A percentile compares a stretch with the other conserved stretches of the same genome.
Conservation (phyloP, 495 filamentous ascomycete species). For the Daldinia concentrica region DNA sequence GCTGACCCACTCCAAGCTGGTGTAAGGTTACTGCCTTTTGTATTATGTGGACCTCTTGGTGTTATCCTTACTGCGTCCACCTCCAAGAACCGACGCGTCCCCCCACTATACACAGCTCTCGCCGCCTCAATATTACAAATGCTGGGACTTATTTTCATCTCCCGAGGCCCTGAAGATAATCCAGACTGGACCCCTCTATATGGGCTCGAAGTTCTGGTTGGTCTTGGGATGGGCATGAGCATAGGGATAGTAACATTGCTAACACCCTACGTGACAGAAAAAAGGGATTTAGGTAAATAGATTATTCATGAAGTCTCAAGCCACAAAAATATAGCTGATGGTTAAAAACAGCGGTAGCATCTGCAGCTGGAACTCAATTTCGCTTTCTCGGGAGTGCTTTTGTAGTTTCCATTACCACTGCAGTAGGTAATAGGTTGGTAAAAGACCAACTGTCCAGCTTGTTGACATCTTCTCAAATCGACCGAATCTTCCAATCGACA, state of each 20-base stretch:
- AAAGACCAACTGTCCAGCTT: constrained; percentile 4
- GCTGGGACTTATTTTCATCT: constrained; percentile 8
- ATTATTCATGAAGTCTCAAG: background rate
- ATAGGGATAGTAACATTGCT: constrained; percentile 15
- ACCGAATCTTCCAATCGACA: constrained; percentile 22
- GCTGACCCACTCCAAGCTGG: constrained; percentile 19
- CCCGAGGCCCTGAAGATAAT: background rate
- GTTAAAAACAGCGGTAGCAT: constrained; percentile 17
- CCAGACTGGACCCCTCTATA: constrained; percentile 10
- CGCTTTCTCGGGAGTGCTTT: constrained; percentile 22
- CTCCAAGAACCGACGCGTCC: constrained; percentile 6
- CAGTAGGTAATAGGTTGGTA: constrained; percentile 19
- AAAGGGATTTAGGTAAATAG: constrained; percentile 23
- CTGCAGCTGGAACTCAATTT: constrained; percentile 22
- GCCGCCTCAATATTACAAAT: constrained; percentile 5
- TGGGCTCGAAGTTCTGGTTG: constrained; percentile 10
- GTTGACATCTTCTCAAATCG: constrained; percentile 12
- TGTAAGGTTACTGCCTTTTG: constrained; percentile 16
- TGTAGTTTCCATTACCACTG: constrained; percentile 17
- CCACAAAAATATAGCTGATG: background rate
- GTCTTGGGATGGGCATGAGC: constrained; percentile 12
- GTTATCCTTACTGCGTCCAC: background rate
- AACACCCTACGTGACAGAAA: constrained; percentile 20
- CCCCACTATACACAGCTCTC: background rate
- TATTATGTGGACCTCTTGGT: constrained; percentile 14